Evolutionary conservation across 148 eudicot genomes (phyloP).

Genomic region (Amaranthus cruentus): DNA sequence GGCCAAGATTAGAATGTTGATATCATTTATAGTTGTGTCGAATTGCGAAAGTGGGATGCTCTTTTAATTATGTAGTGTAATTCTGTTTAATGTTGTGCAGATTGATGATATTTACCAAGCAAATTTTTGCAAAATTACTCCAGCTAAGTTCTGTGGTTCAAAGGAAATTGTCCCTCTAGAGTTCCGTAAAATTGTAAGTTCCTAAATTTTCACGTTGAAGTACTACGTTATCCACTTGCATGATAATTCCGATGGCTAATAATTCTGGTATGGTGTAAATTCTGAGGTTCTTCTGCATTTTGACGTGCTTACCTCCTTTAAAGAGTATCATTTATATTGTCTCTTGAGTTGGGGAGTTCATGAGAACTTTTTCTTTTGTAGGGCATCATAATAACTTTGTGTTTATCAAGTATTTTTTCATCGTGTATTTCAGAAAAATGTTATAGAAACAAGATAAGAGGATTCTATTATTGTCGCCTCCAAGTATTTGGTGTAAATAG

Average conservation of each 20-base stretch:
- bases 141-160: constrained; percentile 84
- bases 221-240: too few relatives aligned
- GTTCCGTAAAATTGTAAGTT: constrained; percentile 49
- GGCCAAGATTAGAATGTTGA: neutral
- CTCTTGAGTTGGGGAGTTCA: neutral
- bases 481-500: neutral
- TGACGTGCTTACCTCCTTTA: neutral
- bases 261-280: neutral
- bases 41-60: neutral
- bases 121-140: constrained; percentile 81
- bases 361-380: neutral
- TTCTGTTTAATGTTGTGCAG: constrained; percentile 36
- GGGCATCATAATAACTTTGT: neutral
- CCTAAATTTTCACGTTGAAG: neutral
- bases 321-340: neutral
- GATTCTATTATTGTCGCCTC: neutral
- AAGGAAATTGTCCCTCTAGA: constrained; percentile 83
- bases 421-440: neutral
- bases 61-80: neutral
- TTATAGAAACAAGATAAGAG: neutral
- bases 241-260: neutral
- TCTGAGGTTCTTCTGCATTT: neutral
- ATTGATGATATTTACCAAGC: constrained; percentile 70
- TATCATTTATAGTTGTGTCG: constrained; percentile 5
- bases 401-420: neutral